These are phyloP conservation scores for Iberis amara DNA, from an alignment of 441 rosid genomes.

Conservation along the genomic window DNA sequence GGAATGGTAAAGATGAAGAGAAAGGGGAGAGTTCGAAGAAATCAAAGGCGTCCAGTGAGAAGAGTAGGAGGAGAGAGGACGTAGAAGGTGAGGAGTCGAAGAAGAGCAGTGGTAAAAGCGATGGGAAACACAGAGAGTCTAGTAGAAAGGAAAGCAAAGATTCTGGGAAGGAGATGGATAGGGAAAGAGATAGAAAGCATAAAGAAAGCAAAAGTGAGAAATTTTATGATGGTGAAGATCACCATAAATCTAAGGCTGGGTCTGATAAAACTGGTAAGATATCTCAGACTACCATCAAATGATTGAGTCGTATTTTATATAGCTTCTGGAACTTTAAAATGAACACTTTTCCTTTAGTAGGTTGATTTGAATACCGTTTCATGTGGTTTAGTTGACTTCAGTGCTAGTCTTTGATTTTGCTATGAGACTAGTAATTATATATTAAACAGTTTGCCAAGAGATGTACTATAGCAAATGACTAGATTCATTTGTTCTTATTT, in stretches of 20 bases:
- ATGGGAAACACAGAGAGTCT: constrained; percentile 59
- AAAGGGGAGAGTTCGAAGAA: constrained; percentile 40
- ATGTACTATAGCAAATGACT: too few species aligned
- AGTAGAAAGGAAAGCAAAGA: constrained; percentile 62
- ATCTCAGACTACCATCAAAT: background rate
- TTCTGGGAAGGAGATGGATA: constrained; percentile 35
- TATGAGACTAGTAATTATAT: too few species aligned
- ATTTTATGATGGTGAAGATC: constrained; percentile 38
- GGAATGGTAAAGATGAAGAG: constrained; percentile 71
- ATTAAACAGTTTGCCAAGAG: background rate
- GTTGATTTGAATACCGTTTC: too few species aligned
- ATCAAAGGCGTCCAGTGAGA: constrained; percentile 48
- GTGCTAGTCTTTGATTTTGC: too few species aligned
- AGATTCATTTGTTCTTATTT: background rate
- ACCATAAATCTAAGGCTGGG: constrained; percentile 34
- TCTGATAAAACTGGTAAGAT: constrained; percentile 64
- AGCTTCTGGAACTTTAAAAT: too few species aligned
- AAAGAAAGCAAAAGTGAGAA: constrained; percentile 58
- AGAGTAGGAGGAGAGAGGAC: constrained; percentile 64
- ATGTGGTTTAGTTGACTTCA: too few species aligned
- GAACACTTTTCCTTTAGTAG: too few species aligned
- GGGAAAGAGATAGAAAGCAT: constrained; percentile 40
- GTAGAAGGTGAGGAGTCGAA: constrained; percentile 47
- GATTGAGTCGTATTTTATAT: too few species aligned
- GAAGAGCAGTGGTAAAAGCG: constrained; percentile 34